Evolutionary conservation across 2,329 filamentous ascomycete genomes (phyloP), one percentile per base, ranked within the genome.

Genomic region (Chrysoporthe cubensis): DNA sequence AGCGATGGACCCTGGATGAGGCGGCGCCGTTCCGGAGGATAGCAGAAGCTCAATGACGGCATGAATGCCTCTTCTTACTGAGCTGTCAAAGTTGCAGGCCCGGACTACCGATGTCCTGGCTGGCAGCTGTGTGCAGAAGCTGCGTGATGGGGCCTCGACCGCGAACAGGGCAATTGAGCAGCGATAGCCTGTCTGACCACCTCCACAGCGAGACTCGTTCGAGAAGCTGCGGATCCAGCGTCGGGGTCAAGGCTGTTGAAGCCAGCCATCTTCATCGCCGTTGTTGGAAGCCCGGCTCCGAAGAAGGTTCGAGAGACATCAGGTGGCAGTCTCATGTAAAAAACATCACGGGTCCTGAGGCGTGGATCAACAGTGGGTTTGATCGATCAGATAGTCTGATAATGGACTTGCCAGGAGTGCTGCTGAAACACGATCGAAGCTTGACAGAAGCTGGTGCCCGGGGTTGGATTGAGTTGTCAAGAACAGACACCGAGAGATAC

Each of bases 241-340:
- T 61, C 14, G 14, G 43, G 40, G 26, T 21, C 14, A 58, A 40
- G 32, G 5, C 14, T 58, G 32, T 11, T 21, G 11, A 40, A 40
- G 32, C 14, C 32, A 58, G 18, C 32, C 6, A 37, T 58, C 4
- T 6, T 11, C 16, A 26, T 44, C 40, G 40, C 37, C 56, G n/a
- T 44, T n/a, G 40, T 8, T 42, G 40, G 13, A 40, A 16, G 14
- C 14, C 37, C 18, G 56, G 6, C 26, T 52, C 26, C 34, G 26
- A 13, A 18, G 40, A 42, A 18, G 9, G 50, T 32, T 32, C 21
- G 9, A 52, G 16, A 14, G 37, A 62, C 37, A 63, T 63, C 61
- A 56, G 48, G n/a, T 63, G 61, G 21, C 61, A 54, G 46, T 46
- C 37, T 46, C 59, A 61, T 44, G 59, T 61, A 61, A 14, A 32